Evolutionary conservation across 2,329 filamentous ascomycete species (phyloP), one percentile per base, ranked within the genome.

Genomic region (Davidsoniella australis): DNA sequence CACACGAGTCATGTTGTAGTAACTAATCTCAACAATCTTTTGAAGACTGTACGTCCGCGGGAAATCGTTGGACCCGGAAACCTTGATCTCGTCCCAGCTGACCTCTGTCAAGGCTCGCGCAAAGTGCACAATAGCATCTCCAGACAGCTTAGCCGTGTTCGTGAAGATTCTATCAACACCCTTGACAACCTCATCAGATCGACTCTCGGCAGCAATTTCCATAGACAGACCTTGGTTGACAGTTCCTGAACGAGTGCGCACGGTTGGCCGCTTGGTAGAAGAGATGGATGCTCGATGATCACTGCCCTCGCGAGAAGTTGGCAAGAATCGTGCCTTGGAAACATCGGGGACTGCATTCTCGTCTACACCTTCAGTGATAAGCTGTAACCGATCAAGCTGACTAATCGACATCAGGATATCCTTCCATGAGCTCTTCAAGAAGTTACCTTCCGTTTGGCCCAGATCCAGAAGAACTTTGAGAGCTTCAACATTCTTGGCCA

Each of bases 1-100:
- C 36, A 98, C 89, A 70, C 91, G 80, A 52, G 85, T 87, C 91
- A 98, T 98, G 68, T 98, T 98, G 76, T 98, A 98, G 64, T 94
- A 95, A 63, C 86, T 94, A 64, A 98, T 96, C 64, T 98, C 91
- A 14, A 98, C 93, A 55, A 98, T 77, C 65, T 98, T 98, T 61
- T 98, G 91, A 54, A 98, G 68, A 66, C 88, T 95, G 71, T 95
- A 98, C 7, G 89, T 98, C 49, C 93, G 79, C 9, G 91, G 91
- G 18, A 86, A 93, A 53, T 98, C 91, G 60, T 89, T 95, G 50
- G 89, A 85, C 0, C 91, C 91, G 0, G 91, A 96, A 3, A 91
- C 94, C 61, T 93, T 89, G 59, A 98, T 98, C 64, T 98, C 91
- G 60, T 96, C 89, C 91, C 91, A 96, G 64, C 89, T 96, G 56